A percentile compares a stretch with the other conserved stretches of the same genome.
Conservation (phyloP, 2,329 filamentous ascomycete species). For the Thermothelomyces thermophilus region DNA sequence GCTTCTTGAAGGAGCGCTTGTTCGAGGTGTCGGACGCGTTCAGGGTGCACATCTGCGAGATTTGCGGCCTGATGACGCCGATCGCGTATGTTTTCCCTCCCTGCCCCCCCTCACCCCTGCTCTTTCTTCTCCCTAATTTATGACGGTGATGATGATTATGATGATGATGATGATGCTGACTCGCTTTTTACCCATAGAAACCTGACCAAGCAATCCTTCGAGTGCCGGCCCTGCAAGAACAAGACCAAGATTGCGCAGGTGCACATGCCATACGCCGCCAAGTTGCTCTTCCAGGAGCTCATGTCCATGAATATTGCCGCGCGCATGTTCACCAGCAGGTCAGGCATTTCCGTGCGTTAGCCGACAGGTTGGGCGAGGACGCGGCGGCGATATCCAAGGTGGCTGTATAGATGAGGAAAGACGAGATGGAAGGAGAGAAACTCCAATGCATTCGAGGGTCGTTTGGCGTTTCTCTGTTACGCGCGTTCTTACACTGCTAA, state of each 20-base stretch:
- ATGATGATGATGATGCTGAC: conserved; percentile 32
- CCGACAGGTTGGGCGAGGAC: not conserved
- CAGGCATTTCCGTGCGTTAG: conserved; percentile 65
- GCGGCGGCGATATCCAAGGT: not conserved
- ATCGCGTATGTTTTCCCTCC: conserved; percentile 89
- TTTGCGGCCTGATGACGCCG: conserved; percentile 97
- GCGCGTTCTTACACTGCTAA: not conserved
- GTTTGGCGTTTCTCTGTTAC: conserved; percentile 14
- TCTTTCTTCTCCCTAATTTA: too few relatives aligned
- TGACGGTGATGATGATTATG: too few relatives aligned
- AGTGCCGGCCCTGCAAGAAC: conserved; percentile 97
- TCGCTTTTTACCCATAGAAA: conserved; percentile 49
- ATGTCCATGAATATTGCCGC: conserved; percentile 98
- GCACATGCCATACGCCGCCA: conserved; percentile 95
- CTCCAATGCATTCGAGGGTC: conserved; percentile 7
- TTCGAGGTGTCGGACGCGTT: conserved; percentile 98
- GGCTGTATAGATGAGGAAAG: not conserved
- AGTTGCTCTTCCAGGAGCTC: conserved; percentile 96
- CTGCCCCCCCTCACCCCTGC: too few relatives aligned
- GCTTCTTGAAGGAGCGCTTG: conserved; percentile 93
- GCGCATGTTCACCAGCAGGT: conserved; percentile 89
- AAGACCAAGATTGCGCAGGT: conserved; percentile 98
- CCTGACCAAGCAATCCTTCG: conserved; percentile 90
- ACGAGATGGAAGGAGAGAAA: not conserved
- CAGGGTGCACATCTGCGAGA: conserved; percentile 96